Evolutionary conservation across 768 basidiomycete species (phyloP).

Genomic region (Lactarius evosmus): DNA sequence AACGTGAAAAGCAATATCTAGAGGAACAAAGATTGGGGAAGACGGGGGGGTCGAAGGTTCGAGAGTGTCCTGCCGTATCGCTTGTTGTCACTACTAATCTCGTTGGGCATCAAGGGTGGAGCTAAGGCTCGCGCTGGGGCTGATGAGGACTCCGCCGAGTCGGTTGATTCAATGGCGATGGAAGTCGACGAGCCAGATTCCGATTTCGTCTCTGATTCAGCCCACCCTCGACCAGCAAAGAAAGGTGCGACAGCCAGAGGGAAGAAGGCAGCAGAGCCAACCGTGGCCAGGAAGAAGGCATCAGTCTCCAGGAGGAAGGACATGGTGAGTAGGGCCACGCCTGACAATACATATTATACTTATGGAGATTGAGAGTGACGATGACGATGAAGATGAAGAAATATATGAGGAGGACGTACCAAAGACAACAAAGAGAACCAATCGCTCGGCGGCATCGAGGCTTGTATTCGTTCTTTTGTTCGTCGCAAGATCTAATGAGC

Average conservation of each 20-base stretch:
- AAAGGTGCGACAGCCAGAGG: slow-evolving; percentile 31
- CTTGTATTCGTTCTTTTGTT: slow-evolving; percentile 32
- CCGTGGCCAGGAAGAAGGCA: slow-evolving; percentile 32
- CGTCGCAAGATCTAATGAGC: background rate
- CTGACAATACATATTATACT: slow-evolving; percentile 38
- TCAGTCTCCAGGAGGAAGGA: slow-evolving; percentile 37
- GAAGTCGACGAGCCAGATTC: slow-evolving; percentile 50
- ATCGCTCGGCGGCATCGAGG: slow-evolving; percentile 65
- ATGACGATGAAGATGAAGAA: slow-evolving; percentile 53
- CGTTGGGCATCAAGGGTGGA: slow-evolving; percentile 35
- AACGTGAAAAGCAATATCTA: slow-evolving; percentile 60
- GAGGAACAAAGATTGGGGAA: slow-evolving; percentile 43
- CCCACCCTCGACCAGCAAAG: slow-evolving; percentile 32
- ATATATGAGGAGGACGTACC: slow-evolving; percentile 50
- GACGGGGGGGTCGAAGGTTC: slow-evolving; percentile 4
- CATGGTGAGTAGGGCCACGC: slow-evolving; percentile 27
- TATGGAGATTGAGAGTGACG: slow-evolving; percentile 58
- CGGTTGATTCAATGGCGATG: slow-evolving; percentile 73
- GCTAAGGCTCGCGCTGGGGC: slow-evolving; percentile 52
- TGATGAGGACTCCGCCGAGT: slow-evolving; percentile 51
- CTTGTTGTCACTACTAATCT: background rate
- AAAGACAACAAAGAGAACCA: slow-evolving; percentile 54
- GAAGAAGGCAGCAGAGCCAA: slow-evolving; percentile 34
- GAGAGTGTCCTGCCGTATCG: background rate
- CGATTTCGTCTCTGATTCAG: slow-evolving; percentile 29